Evolutionary conservation across 2,329 filamentous ascomycete species (phyloP).

Genomic region (Cladosporium cucumerinum): DNA sequence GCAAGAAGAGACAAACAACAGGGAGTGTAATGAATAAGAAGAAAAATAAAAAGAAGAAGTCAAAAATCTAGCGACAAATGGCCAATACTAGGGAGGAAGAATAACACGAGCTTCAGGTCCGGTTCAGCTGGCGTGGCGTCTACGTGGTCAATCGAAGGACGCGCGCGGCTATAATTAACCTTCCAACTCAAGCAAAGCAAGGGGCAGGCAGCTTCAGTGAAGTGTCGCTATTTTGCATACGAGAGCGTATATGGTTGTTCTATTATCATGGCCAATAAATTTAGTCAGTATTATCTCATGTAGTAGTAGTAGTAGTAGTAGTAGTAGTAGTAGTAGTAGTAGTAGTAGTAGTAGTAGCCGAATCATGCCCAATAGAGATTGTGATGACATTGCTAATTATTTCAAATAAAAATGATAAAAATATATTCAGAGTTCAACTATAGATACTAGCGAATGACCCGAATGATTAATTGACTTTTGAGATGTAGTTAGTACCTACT

Average conservation of each 20-base stretch:
- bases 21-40: not conserved
- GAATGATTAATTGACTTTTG: not conserved
- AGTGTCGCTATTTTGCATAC: not conserved
- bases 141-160: conserved; percentile 11
- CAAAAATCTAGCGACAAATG: not conserved
- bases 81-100: not conserved
- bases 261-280: not conserved
- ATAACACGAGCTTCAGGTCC: not conserved
- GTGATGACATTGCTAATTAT: too few relatives aligned
- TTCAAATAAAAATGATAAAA: too few relatives aligned
- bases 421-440: not conserved
- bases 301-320: too few relatives aligned
- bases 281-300: not conserved
- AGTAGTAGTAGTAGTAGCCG: too few relatives aligned
- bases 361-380: too few relatives aligned
- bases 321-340: too few relatives aligned
- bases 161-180: conserved; percentile 7
- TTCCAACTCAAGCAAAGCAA: not conserved
- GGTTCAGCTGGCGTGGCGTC: conserved; percentile 6
- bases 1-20: not conserved
- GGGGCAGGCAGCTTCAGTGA: not conserved
- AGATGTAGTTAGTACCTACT: too few relatives aligned
- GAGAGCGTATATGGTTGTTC: not conserved
- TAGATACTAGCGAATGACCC: not conserved
- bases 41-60: not conserved